These are phyloP conservation scores for Pseudogymnoascus sp. DNA, from an alignment of 2,329 filamentous ascomycete genomes.

Conservation along the genomic window DNA sequence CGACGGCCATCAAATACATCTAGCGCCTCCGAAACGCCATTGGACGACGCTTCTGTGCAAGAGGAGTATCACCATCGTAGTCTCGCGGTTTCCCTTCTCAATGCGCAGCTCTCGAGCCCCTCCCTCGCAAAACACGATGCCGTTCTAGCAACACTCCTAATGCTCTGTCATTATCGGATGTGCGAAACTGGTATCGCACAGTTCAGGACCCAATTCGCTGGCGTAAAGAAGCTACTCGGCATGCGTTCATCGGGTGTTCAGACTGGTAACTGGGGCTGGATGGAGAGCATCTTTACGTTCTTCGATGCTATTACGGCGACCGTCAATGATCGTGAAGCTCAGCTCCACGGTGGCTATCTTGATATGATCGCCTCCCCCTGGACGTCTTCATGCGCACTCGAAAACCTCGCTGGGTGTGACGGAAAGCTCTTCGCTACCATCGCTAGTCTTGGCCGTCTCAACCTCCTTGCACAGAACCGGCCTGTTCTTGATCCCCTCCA, in stretches of 20 bases:
- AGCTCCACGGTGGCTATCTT: constrained; percentile 57
- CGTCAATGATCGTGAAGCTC: constrained; percentile 84
- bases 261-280: constrained; percentile 70
- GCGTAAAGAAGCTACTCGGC: constrained; percentile 80
- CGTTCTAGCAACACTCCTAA: constrained; percentile 75
- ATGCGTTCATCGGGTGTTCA: constrained; percentile 54
- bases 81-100: constrained; percentile 72
- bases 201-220: constrained; percentile 88
- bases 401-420: constrained; percentile 85
- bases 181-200: constrained; percentile 88
- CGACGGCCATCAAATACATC: constrained; percentile 22
- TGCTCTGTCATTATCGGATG: constrained; percentile 87
- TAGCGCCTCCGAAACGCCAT: constrained; percentile 35
- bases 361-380: constrained; percentile 56
- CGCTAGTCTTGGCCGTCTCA: constrained; percentile 73
- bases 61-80: constrained; percentile 79
- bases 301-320: constrained; percentile 89
- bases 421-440: constrained; percentile 79
- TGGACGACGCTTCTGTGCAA: constrained; percentile 51
- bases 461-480: constrained; percentile 68
- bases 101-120: constrained; percentile 73
- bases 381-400: constrained; percentile 51
- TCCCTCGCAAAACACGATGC: constrained; percentile 73
- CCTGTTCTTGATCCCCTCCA: constrained; percentile 45
- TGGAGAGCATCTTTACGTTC: constrained; percentile 87